These are phyloP conservation scores for Ormosia emarginata DNA, from an alignment of 306 rosid species.

Conservation along the genomic window DNA sequence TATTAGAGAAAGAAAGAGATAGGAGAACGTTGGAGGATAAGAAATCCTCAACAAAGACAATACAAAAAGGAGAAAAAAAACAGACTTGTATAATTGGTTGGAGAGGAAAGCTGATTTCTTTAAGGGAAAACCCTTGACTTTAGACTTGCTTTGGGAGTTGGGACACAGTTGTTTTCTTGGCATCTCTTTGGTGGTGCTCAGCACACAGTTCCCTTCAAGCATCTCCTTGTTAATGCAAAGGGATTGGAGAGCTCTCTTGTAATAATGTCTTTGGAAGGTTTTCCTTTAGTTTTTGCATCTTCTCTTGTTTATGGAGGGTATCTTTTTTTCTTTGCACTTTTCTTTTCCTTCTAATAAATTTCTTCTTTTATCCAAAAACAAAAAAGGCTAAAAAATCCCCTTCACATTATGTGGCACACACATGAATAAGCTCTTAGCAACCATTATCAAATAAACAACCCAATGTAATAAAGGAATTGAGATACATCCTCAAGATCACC, in stretches of 20 bases:
- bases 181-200: background rate
- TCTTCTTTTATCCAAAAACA: background rate
- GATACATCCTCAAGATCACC: background rate
- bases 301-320: background rate
- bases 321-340: background rate
- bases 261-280: background rate
- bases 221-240: background rate
- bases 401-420: background rate
- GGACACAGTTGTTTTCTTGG: background rate
- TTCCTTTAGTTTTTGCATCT: background rate
- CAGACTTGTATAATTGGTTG: background rate
- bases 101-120: background rate
- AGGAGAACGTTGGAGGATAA: too few relatives aligned
- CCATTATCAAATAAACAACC: background rate
- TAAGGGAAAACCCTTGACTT: too few relatives aligned
- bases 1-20: too few relatives aligned
- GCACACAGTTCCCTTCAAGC: background rate
- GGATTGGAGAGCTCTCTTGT: background rate
- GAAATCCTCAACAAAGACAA: too few relatives aligned
- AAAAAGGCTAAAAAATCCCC: background rate
- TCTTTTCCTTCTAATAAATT: background rate
- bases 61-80: too few relatives aligned
- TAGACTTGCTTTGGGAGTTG: too few relatives aligned
- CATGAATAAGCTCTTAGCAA: background rate
- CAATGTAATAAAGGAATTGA: background rate